Percentiles rank a stretch among this genome's conserved stretches.
These are phyloP conservation scores for Mucor sp. DNA, from an alignment of 371 early-diverging fungal species.

Conservation along the genomic window DNA sequence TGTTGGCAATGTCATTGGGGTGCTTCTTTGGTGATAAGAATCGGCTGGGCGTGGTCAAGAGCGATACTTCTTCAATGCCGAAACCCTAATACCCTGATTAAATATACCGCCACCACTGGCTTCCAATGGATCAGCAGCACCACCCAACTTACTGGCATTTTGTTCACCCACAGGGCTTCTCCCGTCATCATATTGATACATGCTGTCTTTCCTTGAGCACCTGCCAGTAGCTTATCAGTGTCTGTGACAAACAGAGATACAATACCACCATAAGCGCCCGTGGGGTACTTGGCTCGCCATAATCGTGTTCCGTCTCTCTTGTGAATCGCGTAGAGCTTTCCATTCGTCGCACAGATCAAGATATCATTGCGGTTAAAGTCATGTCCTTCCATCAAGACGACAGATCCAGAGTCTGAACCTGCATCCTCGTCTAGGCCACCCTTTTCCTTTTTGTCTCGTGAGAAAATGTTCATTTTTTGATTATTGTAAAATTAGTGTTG, in stretches of 20 bases:
- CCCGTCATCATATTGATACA: conserved; percentile 29
- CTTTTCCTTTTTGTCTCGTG: conserved; percentile 1
- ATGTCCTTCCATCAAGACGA: neutral
- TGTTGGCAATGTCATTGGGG: neutral
- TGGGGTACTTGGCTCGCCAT: conserved; percentile 17
- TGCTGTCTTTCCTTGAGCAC: conserved; percentile 22
- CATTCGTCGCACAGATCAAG: conserved; percentile 14
- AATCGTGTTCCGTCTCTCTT: conserved; percentile 7
- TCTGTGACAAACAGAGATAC: conserved; percentile 39
- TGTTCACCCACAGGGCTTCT: conserved; percentile 30
- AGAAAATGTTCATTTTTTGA: neutral
- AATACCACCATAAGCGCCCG: conserved; percentile 18
- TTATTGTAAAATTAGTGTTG: neutral
- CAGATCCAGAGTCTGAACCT: conserved; percentile 6
- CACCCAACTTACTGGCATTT: conserved; percentile 31
- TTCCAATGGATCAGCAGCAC: neutral
- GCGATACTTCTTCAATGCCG: conserved; percentile 20
- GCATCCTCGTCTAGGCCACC: neutral
- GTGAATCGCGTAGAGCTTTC: conserved; percentile 14
- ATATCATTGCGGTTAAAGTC: conserved; percentile 10
- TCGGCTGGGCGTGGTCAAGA: conserved; percentile 22
- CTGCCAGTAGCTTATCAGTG: conserved; percentile 23
- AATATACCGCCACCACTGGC: neutral
- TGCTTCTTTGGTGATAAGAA: conserved; percentile 11
- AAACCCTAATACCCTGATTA: conserved; percentile 15